These are phyloP conservation scores for Acer saccharum DNA, from an alignment of 345 rosid species.

Conservation along the genomic window DNA sequence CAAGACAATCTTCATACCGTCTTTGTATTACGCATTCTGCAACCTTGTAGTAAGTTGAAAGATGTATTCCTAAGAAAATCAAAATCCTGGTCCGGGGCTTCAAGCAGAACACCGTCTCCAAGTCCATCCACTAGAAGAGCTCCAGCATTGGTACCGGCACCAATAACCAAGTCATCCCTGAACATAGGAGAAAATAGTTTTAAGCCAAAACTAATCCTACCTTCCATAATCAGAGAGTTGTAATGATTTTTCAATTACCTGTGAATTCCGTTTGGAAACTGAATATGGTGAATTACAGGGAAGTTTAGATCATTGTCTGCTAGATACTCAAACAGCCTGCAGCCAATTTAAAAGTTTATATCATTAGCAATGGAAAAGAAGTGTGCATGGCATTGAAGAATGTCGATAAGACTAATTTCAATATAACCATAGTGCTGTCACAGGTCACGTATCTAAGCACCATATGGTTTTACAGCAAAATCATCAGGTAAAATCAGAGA, in stretches of 20 bases:
- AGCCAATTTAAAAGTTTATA: constrained; percentile 8
- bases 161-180: constrained; percentile 94
- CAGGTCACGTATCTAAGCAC: background rate
- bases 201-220: constrained; percentile 13
- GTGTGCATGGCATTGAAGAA: background rate
- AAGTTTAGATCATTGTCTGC: constrained; percentile 61
- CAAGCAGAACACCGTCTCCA: constrained; percentile 88
- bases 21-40: constrained; percentile 98
- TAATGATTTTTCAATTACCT: constrained; percentile 46
- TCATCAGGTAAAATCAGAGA: background rate
- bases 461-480: background rate
- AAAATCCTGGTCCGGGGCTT: constrained; percentile 84
- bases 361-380: constrained; percentile 6
- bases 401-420: too few species aligned
- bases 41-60: constrained; percentile 93
- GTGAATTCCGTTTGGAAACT: constrained; percentile 68
- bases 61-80: constrained; percentile 91
- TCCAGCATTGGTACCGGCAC: constrained; percentile 84
- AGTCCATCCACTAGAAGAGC: constrained; percentile 96
- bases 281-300: constrained; percentile 94
- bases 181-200: constrained; percentile 26
- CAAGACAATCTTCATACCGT: constrained; percentile 53
- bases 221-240: constrained; percentile 11
- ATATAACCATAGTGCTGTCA: background rate
- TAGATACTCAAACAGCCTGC: constrained; percentile 88